Evolutionary conservation across 768 basidiomycete genomes (phyloP), one percentile per base, ranked within the genome.

Genomic region (Cyclocybe aegerita): DNA sequence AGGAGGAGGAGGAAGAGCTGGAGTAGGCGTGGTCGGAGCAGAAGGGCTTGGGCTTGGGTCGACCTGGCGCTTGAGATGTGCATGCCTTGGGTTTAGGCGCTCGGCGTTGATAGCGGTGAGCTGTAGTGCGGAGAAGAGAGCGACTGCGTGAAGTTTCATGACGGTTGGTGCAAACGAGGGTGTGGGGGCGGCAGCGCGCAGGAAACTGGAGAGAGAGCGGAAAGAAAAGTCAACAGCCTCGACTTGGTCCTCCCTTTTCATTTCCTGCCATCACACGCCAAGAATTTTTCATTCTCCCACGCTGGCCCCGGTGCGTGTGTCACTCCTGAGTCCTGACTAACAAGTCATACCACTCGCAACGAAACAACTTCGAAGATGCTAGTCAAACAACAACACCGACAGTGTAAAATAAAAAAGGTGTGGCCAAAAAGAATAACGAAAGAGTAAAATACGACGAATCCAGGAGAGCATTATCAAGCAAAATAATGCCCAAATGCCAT

Each of bases 71-170:
- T 68, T 79, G 65, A 74, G 72, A 39, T 63, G 65, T 11, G 74
- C 54, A 51, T 78, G 78, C 52, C 62, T 70, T 35, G 65, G 65
- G 47, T 66, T 63, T 23, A 65, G 49, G 11, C 61, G 63, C 44
- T 69, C 61, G 34, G 75, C 79, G 56, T 70, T 63, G 50, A 64
- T 69, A 30, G 61, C 59, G 40, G 64, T 57, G 56, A 79, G 54
- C 43, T 66, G 56, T 48, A 77, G 55, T 33, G 71, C 63, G 36
- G 80, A 77, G 66, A 83, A 66, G 66, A 75, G 60, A 64, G 72
- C 60, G 39, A 80, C 56, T 55, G 70, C 55, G 55, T 66, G 65
- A 54, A 78, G 58, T 63, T 72, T 77, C 80, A 83, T 82, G 55
- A 60, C 59, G 52, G 55, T 58, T 30, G 52, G 48, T 44, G 29